Evolutionary conservation across 1,284 basidiomycete genomes (phyloP).

Genomic region (Apiotrichum gracile): DNA sequence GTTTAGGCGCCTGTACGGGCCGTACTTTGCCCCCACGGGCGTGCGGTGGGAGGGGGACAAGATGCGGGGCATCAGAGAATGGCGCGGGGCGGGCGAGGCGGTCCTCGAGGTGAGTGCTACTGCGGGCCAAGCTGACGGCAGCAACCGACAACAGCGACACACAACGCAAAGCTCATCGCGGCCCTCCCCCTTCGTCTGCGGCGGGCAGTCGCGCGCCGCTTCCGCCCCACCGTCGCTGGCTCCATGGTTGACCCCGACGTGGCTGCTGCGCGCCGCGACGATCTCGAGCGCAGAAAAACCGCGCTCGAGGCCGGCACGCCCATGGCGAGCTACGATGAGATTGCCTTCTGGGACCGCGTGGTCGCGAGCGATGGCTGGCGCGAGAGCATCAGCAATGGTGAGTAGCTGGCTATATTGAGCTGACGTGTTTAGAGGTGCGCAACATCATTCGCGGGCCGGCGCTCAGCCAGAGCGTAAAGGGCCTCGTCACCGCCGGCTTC

Average conservation of each 20-base stretch:
- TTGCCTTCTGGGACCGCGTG: constrained; percentile 66
- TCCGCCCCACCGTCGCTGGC: constrained; percentile 18
- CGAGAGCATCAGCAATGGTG: constrained; percentile 58
- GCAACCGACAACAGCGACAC: constrained; percentile 64
- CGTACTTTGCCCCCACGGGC: constrained; percentile 60
- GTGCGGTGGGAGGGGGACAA: constrained; percentile 8
- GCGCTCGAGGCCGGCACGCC: neutral
- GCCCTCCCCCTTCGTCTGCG: constrained; percentile 65
- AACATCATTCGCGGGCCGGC: constrained; percentile 76
- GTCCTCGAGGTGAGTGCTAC: constrained; percentile 16
- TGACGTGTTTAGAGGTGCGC: constrained; percentile 56
- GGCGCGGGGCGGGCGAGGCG: constrained; percentile 16
- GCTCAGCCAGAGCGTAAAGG: constrained; percentile 77
- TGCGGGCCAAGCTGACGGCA: constrained; percentile 8
- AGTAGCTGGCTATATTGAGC: constrained; percentile 38
- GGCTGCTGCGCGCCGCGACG: constrained; percentile 2
- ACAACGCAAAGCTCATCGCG: constrained; percentile 64
- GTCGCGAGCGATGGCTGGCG: constrained; percentile 60
- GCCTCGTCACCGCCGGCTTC: constrained; percentile 73
- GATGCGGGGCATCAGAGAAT: constrained; percentile 5
- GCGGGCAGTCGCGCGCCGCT: constrained; percentile 17
- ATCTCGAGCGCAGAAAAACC: neutral
- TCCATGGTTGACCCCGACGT: constrained; percentile 13
- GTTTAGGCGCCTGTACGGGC: constrained; percentile 81
- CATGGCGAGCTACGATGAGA: constrained; percentile 53